Evolutionary conservation across 1,284 basidiomycete species (phyloP), one percentile per base, ranked within the genome.

Genomic region (Xanthoconium separans): DNA sequence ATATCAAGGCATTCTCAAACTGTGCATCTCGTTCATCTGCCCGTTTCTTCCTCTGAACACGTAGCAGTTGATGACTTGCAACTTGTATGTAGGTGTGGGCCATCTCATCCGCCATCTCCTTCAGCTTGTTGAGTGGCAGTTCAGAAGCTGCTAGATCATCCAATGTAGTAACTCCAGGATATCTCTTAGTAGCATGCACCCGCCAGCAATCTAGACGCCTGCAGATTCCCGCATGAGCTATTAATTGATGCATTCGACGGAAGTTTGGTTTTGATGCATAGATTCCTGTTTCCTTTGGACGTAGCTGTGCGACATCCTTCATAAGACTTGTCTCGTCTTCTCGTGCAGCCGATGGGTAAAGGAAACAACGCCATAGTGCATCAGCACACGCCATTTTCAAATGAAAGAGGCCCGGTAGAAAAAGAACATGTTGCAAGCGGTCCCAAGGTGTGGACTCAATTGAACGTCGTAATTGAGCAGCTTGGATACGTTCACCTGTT

Each of bases 291-390:
- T 60, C 49, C 5, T 8, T 27, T 16, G 49, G 54, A 0, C 24
- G 2, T 0, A 54, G 24, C 2, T n/a, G 12, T n/a, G 13, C 42
- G 4, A 60, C 15, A 24, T 60, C 47, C 3, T 29, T 1, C 44
- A 60, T 54, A 1, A 61, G 47, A 22, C 50, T 34, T 2, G 44
- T 63, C 3, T 51, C 42, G 44, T 66, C 54, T 1, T 49, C 12
- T 0, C n/a, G 42, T 1, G 37, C 44, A 0, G 15, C 18, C 2
- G 37, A 48, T 11, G 56, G 56, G 3, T 55, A 29, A 4, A 68
- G 30, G 15, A 61, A 63, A 24, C 53, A 59, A 2, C 50, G 40
- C 63, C 67, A 72, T 0, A 74, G 18, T 2, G 65, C 61, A 52
- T 74, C 68, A 0, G 57, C 12, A 4, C 31, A 33, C 2, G 2